Conservation (phyloP, 169 alveolate species). For the Plasmodium knowlesi region DNA sequence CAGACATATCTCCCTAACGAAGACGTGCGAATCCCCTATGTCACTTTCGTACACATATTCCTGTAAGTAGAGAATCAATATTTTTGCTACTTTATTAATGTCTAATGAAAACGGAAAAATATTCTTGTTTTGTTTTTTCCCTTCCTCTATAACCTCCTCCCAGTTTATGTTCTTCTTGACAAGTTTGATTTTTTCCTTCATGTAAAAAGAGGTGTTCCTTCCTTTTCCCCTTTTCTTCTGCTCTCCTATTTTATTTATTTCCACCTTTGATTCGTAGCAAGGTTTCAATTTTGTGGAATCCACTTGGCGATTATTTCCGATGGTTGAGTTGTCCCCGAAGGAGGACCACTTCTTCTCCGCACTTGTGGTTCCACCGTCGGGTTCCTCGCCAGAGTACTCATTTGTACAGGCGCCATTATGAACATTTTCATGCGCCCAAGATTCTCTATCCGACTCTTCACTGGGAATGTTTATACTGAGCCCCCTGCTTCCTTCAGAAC, state of each 20-base stretch:
- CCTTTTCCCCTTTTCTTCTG: not conserved
- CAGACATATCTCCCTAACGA: slow-evolving; percentile 54
- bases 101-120: slow-evolving; percentile 10
- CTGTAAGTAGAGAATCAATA: slow-evolving; percentile 49
- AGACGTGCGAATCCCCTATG: slow-evolving; percentile 71
- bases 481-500: not conserved
- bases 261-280: not conserved
- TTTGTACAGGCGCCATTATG: not conserved
- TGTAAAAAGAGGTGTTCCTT: slow-evolving; percentile 65
- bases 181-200: slow-evolving; percentile 15
- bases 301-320: not conserved
- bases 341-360: not conserved
- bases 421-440: not conserved
- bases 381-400: not conserved
- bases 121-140: slow-evolving; percentile 20
- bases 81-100: slow-evolving; percentile 41
- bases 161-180: slow-evolving; percentile 27
- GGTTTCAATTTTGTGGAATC: not conserved
- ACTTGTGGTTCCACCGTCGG: not conserved
- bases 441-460: not conserved
- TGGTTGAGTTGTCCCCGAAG: slow-evolving; percentile 1
- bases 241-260: not conserved
- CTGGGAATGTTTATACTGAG: not conserved
- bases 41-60: slow-evolving; percentile 68
- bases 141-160: slow-evolving; percentile 37